Base-by-base conservation (phyloP, 2,329 filamentous ascomycete species). In the Cercospora sojina region DNA sequence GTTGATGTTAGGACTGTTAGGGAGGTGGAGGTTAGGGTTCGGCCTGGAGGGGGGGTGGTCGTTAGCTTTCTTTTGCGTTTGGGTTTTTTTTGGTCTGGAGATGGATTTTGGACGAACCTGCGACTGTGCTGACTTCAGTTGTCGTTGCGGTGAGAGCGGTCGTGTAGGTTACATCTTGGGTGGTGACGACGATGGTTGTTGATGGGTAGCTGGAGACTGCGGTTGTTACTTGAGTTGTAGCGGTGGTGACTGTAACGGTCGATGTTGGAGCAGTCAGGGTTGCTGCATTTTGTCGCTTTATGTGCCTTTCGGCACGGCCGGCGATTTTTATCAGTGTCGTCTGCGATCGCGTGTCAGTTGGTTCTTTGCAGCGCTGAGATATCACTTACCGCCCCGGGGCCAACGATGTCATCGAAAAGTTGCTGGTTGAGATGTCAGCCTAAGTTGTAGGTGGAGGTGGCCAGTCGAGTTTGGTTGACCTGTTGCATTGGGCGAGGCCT, bases 21-120 rank as follows among this genome's bases (percentile, higher is more conserved):
- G 10, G 60, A 29, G n/a, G 60, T 62, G 29, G 60, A 25, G 43
- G 32, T 62, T 18, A 62, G 16, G 47, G 60, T 62, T n/a, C 18
- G 47, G 18, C 60, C 60, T 55, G 27, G 47, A 3, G 7, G 27
- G n/a, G 16, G n/a, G 1, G 16, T 12, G 3, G 27, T 57, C n/a
- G 53, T 53, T 10, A 53, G 27, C n/a, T 13, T 32, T 32, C 9
- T 32, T 32, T 31, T 31, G 3, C 4, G 12, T 23, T 41, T 38
- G 27, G 25, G 12, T 23, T 41, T 38, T n/a, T 16, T 29, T 31
- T 32, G 5, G 29, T 20, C 10, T 56, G 29, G 4, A 32, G 10
- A 16, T 6, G 13, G 6, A 6, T 12, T 7, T 35, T 10, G 18
- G n/a, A 12, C 31, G 20, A 16, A 59, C 56, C 56, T 59, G 38